A percentile compares a stretch with the other conserved stretches of the same genome.
Evolutionary conservation across 2,329 filamentous ascomycete genomes (phyloP).

Genomic region (Exophiala sp.): DNA sequence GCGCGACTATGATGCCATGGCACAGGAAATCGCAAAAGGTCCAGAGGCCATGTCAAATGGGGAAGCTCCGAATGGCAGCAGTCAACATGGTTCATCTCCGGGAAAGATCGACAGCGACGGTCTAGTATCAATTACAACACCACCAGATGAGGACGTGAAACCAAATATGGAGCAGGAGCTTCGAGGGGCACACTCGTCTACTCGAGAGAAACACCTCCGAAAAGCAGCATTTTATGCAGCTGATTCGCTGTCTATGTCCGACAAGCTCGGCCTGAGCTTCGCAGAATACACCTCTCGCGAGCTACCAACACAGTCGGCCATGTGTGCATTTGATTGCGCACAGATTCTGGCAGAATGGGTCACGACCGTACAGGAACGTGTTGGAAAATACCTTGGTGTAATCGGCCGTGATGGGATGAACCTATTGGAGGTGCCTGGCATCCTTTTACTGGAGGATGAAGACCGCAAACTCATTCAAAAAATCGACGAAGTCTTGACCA

Average conservation of each 20-base stretch:
- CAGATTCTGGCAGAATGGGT: slow-evolving; percentile 95
- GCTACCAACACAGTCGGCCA: slow-evolving; percentile 81
- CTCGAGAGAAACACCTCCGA: slow-evolving; percentile 80
- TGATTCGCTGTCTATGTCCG: slow-evolving; percentile 83
- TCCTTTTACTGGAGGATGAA: slow-evolving; percentile 89
- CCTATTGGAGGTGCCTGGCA: slow-evolving; percentile 72
- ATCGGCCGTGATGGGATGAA: slow-evolving; percentile 81
- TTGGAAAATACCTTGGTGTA: slow-evolving; percentile 84
- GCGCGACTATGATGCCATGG: slow-evolving; percentile 87
- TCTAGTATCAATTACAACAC: slow-evolving; percentile 26
- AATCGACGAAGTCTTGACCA: slow-evolving; percentile 72
- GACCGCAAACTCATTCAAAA: slow-evolving; percentile 82
- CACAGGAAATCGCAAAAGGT: slow-evolving; percentile 76
- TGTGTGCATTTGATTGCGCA: slow-evolving; percentile 91
- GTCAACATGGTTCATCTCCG: slow-evolving; percentile 19
- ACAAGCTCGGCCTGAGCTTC: slow-evolving; percentile 80
- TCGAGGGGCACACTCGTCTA: slow-evolving; percentile 50
- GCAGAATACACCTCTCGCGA: slow-evolving; percentile 80
- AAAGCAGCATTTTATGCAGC: slow-evolving; percentile 96
- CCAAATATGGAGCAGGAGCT: slow-evolving; percentile 3
- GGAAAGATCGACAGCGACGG: slow-evolving; percentile 47
- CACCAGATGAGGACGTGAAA: slow-evolving; percentile 34
- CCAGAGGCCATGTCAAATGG: slow-evolving; percentile 71
- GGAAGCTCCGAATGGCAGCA: slow-evolving; percentile 40
- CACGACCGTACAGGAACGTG: slow-evolving; percentile 85